Base-by-base conservation (phyloP, 768 basidiomycete species). In the Pleurotus cornucopiae region DNA sequence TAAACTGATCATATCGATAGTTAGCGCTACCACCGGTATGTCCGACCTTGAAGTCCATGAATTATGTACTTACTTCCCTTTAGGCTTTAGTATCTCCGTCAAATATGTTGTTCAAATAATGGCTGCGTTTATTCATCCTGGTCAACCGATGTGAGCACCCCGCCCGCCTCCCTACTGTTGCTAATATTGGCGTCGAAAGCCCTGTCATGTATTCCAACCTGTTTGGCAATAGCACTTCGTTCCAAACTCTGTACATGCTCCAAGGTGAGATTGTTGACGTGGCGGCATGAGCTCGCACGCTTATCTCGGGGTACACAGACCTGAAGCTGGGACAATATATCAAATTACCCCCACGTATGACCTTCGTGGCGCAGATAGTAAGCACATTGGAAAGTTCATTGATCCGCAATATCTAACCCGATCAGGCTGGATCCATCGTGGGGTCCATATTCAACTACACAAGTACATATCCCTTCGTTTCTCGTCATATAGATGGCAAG, bases 151-250 rank as follows among this genome's bases (percentile, higher is more conserved):
- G 76, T 74, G 62, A 56, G 69, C 62, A 1, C 30, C 30, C 11
- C 7, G 30, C 30, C 9, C 11, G 30, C 30, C 30, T 34, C 11
- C 30, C 30, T 34, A 9, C 58, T 5, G 18, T 38, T n/a, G 48
- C 55, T 66, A 46, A 58, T 39, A 18, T 18, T 18, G 20, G 1
- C 26, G 11, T 20, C 40, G 9, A 1, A 56, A 79, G 78, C 38
- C 71, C 78, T 12, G 76, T 77, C 52, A 81, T 83, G 80, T 82
- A 82, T 56, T 80, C 79, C 5, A 80, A 79, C 60, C 60, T 81
- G 44, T 81, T 78, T 65, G 80, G 81, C 41, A 77, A 80, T 65
- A 76, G 74, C 62, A 78, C 76, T 0, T 73, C 75, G 5, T 77
- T 73, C 65, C 80, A 86, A 67, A 80, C 81, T 4, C 61, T 84